Conservation (phyloP, 2,329 filamentous ascomycete genomes). For the Calonectria hongkongensis region DNA sequence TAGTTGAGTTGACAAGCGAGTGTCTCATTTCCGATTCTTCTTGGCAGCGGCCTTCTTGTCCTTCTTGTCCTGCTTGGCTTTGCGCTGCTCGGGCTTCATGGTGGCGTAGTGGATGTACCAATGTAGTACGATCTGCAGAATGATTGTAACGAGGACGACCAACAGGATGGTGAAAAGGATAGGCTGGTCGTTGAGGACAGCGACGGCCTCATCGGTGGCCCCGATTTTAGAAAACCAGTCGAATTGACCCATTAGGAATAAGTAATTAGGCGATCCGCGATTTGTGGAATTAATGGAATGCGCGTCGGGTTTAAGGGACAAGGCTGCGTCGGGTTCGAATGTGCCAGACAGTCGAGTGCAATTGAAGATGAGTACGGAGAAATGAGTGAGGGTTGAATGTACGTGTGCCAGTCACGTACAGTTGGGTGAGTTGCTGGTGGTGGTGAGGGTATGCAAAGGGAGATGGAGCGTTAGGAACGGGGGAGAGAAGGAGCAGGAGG, state of each 20-base stretch:
- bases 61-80: constrained; percentile 68
- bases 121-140: constrained; percentile 67
- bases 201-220: constrained; percentile 75
- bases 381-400: constrained; percentile 29
- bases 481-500: constrained; percentile 26
- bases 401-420: constrained; percentile 55
- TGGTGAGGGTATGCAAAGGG: constrained; percentile 1
- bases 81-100: constrained; percentile 76
- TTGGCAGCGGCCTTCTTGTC: constrained; percentile 62
- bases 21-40: constrained; percentile 46
- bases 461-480: constrained; percentile 30
- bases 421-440: constrained; percentile 2
- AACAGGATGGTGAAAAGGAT: constrained; percentile 75
- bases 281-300: neutral
- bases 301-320: constrained; percentile 3
- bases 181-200: constrained; percentile 77
- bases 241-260: constrained; percentile 69
- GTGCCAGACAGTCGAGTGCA: constrained; percentile 36
- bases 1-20: neutral
- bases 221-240: constrained; percentile 74
- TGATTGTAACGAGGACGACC: constrained; percentile 70
- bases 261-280: neutral
- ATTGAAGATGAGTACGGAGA: constrained; percentile 23
- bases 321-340: constrained; percentile 29
- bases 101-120: constrained; percentile 78